Evolutionary conservation across 2,329 filamentous ascomycete species (phyloP).

Genomic region (Penicillium sp.): DNA sequence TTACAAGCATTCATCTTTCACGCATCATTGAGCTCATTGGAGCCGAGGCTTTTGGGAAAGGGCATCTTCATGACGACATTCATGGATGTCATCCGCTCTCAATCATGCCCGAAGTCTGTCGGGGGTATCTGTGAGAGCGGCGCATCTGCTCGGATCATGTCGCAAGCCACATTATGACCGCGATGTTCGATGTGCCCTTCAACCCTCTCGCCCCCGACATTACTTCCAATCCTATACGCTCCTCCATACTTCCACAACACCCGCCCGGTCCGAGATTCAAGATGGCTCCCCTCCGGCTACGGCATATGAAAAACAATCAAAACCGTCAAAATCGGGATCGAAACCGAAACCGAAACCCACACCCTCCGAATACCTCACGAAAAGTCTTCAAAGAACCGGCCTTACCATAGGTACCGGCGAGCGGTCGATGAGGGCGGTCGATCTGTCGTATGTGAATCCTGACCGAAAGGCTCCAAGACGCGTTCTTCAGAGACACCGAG

Average conservation of each 20-base stretch:
- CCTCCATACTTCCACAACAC: background rate
- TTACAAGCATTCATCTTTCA: background rate
- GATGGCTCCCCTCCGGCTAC: background rate
- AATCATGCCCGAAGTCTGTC: slow-evolving; percentile 39
- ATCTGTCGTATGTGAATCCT: slow-evolving; percentile 7
- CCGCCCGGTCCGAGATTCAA: background rate
- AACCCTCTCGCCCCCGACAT: slow-evolving; percentile 2
- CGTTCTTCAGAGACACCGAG: background rate
- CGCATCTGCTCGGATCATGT: slow-evolving; percentile 27
- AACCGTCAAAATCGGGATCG: background rate
- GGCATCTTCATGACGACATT: slow-evolving; percentile 30
- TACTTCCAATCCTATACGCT: slow-evolving; percentile 2
- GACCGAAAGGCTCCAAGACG: slow-evolving; percentile 1
- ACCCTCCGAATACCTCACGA: slow-evolving; percentile 32
- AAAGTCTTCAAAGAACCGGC: slow-evolving; percentile 26
- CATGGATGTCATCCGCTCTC: slow-evolving; percentile 45
- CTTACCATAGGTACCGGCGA: slow-evolving; percentile 11
- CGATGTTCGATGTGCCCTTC: background rate
- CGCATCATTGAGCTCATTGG: slow-evolving; percentile 3
- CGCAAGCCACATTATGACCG: slow-evolving; percentile 15
- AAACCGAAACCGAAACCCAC: slow-evolving; percentile 13
- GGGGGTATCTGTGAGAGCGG: slow-evolving; percentile 37
- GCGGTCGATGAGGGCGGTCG: slow-evolving; percentile 1
- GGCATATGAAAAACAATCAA: background rate
- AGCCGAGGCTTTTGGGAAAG: slow-evolving; percentile 12